Conservation (phyloP, 345 rosid genomes). For the Citrus medica region DNA sequence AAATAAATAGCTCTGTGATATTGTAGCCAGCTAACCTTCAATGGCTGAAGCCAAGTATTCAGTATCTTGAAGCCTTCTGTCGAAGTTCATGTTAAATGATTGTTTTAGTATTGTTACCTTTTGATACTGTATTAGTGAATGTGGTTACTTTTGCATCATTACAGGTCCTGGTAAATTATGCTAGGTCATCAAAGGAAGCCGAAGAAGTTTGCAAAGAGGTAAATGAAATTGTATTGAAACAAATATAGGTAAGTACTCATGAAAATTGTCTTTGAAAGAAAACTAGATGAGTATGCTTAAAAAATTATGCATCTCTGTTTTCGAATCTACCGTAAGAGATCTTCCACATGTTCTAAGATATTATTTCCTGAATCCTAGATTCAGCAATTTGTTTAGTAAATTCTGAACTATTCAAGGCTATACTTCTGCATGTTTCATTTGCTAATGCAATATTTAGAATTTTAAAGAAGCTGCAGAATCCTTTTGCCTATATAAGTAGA, state of each 20-base stretch:
- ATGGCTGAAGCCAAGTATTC: background rate
- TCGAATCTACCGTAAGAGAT: background rate
- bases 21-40: background rate
- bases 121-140: background rate
- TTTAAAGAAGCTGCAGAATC: background rate
- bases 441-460: background rate
- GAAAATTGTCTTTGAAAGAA: background rate
- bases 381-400: background rate
- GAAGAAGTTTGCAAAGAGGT: constrained; percentile 93
- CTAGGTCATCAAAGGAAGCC: constrained; percentile 93
- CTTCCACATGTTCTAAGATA: background rate
- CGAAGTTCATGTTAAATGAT: background rate
- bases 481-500: background rate
- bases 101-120: background rate
- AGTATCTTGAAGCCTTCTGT: background rate
- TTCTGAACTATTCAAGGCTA: background rate
- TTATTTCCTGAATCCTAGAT: background rate
- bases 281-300: background rate
- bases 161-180: constrained; percentile 94
- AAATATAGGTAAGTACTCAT: background rate
- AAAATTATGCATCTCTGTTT: background rate
- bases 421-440: background rate
- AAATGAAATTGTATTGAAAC: background rate
- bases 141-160: constrained; percentile 4
- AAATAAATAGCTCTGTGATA: background rate